Conservation (phyloP, 2,329 filamentous ascomycete species). For the Colletotrichum australisinense region DNA sequence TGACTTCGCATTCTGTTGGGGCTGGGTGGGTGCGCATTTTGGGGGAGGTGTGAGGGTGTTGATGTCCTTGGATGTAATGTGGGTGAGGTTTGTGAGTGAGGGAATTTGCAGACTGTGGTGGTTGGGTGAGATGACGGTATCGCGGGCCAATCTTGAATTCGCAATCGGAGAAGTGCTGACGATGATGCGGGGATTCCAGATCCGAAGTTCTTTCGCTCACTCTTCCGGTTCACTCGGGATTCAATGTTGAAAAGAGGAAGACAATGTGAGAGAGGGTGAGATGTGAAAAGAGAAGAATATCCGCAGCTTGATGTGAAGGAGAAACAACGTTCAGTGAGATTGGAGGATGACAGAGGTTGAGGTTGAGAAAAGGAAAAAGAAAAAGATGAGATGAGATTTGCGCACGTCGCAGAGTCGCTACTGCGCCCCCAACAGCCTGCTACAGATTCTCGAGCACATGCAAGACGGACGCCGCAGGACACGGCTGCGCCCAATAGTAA, state of each 20-base stretch:
- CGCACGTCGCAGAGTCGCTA: neutral
- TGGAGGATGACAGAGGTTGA: neutral
- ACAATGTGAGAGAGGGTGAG: neutral
- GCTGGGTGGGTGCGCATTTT: constrained; percentile 11
- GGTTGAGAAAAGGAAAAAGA: neutral
- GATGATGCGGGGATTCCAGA: neutral
- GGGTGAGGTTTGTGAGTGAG: neutral
- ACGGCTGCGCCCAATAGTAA: neutral
- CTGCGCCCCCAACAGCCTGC: neutral
- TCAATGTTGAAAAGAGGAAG: too few relatives aligned
- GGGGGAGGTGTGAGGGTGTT: too few relatives aligned
- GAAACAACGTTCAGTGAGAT: neutral
- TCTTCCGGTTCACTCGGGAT: too few relatives aligned
- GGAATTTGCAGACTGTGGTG: neutral
- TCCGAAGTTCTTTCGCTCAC: too few relatives aligned
- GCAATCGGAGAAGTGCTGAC: neutral
- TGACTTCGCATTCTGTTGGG: constrained; percentile 29
- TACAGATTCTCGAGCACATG: neutral
- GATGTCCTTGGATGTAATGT: too few relatives aligned
- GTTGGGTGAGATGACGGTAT: neutral
- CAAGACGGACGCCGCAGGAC: neutral
- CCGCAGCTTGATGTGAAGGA: too few relatives aligned
- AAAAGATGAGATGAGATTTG: neutral
- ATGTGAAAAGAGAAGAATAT: neutral
- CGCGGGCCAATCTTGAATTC: neutral